phyloP scores from a whole-genome alignment of 768 basidiomycete genomes.

The Panellus pusillus region DNA sequence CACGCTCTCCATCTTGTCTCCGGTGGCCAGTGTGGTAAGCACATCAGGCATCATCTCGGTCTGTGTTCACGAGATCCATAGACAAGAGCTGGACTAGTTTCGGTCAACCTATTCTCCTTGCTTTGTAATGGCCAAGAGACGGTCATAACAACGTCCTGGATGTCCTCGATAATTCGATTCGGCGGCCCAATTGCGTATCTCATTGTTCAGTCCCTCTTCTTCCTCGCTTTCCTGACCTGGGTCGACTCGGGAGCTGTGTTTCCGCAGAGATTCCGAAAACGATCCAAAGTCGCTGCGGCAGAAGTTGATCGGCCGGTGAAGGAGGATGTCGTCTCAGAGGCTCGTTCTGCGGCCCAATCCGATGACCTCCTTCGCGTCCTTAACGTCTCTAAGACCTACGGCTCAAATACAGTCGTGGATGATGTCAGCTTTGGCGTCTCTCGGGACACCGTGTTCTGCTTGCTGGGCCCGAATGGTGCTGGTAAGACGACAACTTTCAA shows the following conservation, averaged over 20 bases:
- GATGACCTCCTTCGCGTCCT: conserved; percentile 63
- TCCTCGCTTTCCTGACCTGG: conserved; percentile 67
- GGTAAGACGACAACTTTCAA: conserved; percentile 85
- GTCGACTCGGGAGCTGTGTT: conserved; percentile 66
- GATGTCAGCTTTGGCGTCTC: conserved; percentile 70
- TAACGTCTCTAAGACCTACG: conserved; percentile 61
- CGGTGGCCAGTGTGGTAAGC: conserved; percentile 69
- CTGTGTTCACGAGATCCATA: conserved; percentile 25
- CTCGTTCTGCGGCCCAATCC: conserved; percentile 44
- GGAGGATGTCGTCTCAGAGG: conserved; percentile 58
- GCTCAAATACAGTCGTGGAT: conserved; percentile 61
- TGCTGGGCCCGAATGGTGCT: conserved; percentile 82
- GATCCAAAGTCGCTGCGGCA: conserved; percentile 6
- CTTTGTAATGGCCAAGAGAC: conserved; percentile 57
- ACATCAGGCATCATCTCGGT: neutral
- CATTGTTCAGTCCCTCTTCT: conserved; percentile 55
- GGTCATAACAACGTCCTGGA: conserved; percentile 43
- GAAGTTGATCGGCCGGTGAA: conserved; percentile 24
- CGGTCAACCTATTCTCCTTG: conserved; percentile 74
- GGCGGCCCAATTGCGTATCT: conserved; percentile 69
- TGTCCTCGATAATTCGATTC: conserved; percentile 57
- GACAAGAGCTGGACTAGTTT: conserved; percentile 71
- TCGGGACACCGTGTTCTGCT: conserved; percentile 61
- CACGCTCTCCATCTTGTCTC: conserved; percentile 64
- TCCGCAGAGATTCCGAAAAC: conserved; percentile 36